These are phyloP conservation scores for Myxozyma vanderwaltii DNA, from an alignment of 805 yeast genomes.

Conservation along the genomic window DNA sequence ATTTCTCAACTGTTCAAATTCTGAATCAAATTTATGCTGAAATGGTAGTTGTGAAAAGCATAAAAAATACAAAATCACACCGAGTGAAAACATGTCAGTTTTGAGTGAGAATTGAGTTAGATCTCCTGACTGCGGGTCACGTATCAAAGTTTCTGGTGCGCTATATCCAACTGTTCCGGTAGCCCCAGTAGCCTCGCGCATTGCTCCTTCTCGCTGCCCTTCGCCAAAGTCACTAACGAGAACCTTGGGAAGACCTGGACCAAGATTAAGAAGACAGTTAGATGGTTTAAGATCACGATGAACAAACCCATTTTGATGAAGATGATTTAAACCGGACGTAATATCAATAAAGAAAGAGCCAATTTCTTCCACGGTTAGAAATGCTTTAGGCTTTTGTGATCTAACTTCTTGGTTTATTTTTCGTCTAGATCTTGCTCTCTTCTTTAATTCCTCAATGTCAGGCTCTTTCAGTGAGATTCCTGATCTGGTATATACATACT, in stretches of 20 bases:
- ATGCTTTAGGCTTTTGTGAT: background rate
- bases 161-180: constrained; percentile 88
- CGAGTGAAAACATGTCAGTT: constrained; percentile 81
- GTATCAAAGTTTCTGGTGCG: constrained; percentile 73
- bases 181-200: constrained; percentile 69
- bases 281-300: constrained; percentile 91
- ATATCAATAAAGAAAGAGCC: constrained; percentile 68
- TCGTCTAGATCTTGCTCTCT: constrained; percentile 32
- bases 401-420: background rate
- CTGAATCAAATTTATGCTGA: constrained; percentile 37
- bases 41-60: constrained; percentile 76
- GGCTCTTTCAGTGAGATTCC: constrained; percentile 26
- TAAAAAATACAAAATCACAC: constrained; percentile 75
- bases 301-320: constrained; percentile 74
- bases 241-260: constrained; percentile 57
- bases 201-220: constrained; percentile 70
- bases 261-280: constrained; percentile 61
- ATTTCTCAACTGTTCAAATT: constrained; percentile 42
- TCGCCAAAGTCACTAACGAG: constrained; percentile 90
- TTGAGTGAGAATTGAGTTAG: constrained; percentile 64
- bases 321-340: constrained; percentile 65
- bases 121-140: constrained; percentile 37
- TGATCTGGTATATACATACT: constrained; percentile 49
- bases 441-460: constrained; percentile 46
- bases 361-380: constrained; percentile 61